A percentile compares a stretch with the other conserved stretches of the same genome.
Evolutionary conservation across 176 grass and related monocot species (phyloP).

Genomic region (Paspalum notatum): DNA sequence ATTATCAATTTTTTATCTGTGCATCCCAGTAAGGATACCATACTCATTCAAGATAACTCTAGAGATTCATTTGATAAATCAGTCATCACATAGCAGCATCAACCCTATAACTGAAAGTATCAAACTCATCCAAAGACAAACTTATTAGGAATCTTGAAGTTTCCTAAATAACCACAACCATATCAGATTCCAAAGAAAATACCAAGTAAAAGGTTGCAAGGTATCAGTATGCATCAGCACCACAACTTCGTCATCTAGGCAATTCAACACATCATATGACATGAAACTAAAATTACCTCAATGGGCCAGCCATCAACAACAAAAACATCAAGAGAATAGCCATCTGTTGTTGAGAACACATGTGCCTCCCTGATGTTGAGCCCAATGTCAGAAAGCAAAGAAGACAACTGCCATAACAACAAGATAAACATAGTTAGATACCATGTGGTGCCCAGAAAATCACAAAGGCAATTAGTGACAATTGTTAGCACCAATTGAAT

Average conservation of each 20-base stretch:
- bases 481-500: neutral
- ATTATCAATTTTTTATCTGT: neutral
- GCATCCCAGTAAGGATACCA: neutral
- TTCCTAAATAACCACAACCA: neutral
- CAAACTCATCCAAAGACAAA: neutral
- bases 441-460: neutral
- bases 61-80: constrained; percentile 14
- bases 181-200: neutral
- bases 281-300: constrained; percentile 53
- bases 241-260: neutral
- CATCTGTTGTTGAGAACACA: constrained; percentile 78
- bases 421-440: constrained; percentile 26
- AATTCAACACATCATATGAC: neutral
- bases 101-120: neutral
- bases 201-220: neutral
- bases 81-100: neutral
- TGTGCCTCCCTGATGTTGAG: constrained; percentile 86
- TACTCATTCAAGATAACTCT: neutral
- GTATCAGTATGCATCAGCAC: neutral
- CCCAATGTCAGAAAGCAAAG: constrained; percentile 80
- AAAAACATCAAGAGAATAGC: constrained; percentile 88
- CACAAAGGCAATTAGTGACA: neutral
- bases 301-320: constrained; percentile 77
- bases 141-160: neutral
- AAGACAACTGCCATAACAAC: constrained; percentile 56